Percentiles rank a stretch among this genome's conserved stretches.
Evolutionary conservation across 208 protist genomes (phyloP).

Genomic region (Balamuthia mandrillaris): DNA sequence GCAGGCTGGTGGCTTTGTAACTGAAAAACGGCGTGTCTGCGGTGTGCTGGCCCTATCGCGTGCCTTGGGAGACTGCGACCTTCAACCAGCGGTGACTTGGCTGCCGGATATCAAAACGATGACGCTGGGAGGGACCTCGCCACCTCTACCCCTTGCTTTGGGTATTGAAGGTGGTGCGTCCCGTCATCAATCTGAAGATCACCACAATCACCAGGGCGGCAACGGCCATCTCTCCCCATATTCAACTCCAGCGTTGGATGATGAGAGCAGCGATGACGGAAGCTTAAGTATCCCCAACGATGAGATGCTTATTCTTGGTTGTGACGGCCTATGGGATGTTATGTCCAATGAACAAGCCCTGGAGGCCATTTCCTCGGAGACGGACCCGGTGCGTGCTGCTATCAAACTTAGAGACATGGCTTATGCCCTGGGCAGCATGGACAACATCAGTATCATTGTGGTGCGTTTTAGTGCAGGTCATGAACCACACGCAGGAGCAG

Average conservation of each 20-base stretch:
- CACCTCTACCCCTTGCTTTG: too few relatives aligned
- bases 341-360: constrained; percentile 14
- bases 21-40: neutral
- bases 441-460: constrained; percentile 25
- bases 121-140: too few relatives aligned
- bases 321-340: constrained; percentile 36
- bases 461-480: constrained; percentile 25
- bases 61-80: constrained; percentile 18
- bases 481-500: too few relatives aligned
- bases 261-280: constrained; percentile 12
- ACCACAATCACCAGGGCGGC: neutral
- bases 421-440: constrained; percentile 3
- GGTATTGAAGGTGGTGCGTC: too few relatives aligned
- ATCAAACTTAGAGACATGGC: neutral
- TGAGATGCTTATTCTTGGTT: constrained; percentile 9
- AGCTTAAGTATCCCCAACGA: too few relatives aligned
- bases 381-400: neutral
- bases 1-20: neutral
- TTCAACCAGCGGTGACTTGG: constrained; percentile 1
- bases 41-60: constrained; percentile 2
- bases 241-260: neutral
- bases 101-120: constrained; percentile 8
- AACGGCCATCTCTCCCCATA: neutral
- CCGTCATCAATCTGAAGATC: too few relatives aligned
- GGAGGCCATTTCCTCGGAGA: neutral